Base-by-base conservation (phyloP, 2,329 filamentous ascomycete species). In the Apiospora kogelbergensis region DNA sequence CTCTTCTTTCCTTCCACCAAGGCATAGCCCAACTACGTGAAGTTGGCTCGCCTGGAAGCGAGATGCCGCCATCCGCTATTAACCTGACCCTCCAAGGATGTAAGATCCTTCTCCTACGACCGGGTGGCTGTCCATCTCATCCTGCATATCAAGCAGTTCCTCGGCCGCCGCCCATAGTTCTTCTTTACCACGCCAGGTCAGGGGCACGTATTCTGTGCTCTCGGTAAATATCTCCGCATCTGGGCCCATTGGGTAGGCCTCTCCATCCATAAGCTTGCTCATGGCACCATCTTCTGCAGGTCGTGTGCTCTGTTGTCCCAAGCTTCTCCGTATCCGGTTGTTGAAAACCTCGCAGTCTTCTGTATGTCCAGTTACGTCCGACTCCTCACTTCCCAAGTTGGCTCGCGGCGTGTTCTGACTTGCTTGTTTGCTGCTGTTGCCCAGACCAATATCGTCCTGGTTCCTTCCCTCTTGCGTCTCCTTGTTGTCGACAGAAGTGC, bases 151-250 rank as follows among this genome's bases (percentile, higher is more conserved):
- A 60, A 74, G 67, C 9, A 73, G 33, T 46, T 73, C 70, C 57
- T 73, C 71, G 4, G 70, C 69, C 66, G 73, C 71, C 42, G 67
- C 67, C 72, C 73, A 73, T n/a, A 74, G 26, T 20, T 30, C 53
- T 20, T 30, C 53, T 11, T 20, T 5, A n/a, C 26, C 20, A 37
- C 53, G 53, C 26, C 53, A 33, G 26, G 53, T 37, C 53, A 37
- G 17, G 53, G 26, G 26, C 53, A n/a, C 5, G 53, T 37, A 60
- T 7, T 60, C 26, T 57, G 48, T 33, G 15, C 26, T 17, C 6
- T 57, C 6, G 48, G 7, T 24, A 6, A 57, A 10, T 7, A 13
- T 33, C 24, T 10, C 6, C 26, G 26, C 15, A 15, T 20, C 7
- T 7, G 37, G 17, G 33, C n/a, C 53, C 7, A 60, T 33, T n/a